These are phyloP conservation scores for Neonectria neomacrospora DNA, from an alignment of 2,329 filamentous ascomycete species.

Conservation along the genomic window DNA sequence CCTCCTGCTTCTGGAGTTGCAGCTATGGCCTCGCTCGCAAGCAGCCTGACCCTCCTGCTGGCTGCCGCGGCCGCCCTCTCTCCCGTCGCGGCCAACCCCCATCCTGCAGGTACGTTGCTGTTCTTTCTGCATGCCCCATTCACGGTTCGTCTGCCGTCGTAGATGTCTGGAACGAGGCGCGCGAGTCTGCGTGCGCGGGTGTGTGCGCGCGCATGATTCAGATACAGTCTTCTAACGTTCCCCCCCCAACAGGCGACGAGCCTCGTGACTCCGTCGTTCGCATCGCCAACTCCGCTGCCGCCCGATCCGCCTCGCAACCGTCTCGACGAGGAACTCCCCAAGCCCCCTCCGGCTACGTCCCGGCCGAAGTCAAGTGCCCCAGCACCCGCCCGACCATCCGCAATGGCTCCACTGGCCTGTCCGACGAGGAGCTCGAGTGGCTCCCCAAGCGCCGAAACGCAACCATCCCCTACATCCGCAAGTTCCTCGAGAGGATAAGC, in stretches of 20 bases:
- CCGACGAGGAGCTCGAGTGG: conserved; percentile 78
- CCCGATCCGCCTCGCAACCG: conserved; percentile 27
- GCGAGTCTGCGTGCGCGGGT: background rate
- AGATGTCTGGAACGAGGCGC: background rate
- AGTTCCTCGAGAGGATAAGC: conserved; percentile 76
- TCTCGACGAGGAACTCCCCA: conserved; percentile 45
- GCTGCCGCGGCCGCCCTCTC: conserved; percentile 39
- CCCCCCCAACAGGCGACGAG: conserved; percentile 32
- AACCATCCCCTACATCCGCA: conserved; percentile 79
- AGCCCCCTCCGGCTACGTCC: conserved; percentile 71
- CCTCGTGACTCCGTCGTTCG: conserved; percentile 27
- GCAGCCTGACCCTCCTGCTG: conserved; percentile 41
- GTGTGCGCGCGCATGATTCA: conserved; percentile 13
- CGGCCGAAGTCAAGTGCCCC: conserved; percentile 75
- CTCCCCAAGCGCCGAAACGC: conserved; percentile 75
- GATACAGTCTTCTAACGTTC: conserved; percentile 27
- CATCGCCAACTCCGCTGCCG: conserved; percentile 28
- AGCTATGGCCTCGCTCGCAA: conserved; percentile 39
- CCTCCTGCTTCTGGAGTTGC: background rate
- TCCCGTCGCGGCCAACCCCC: conserved; percentile 35
- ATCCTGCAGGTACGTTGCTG: conserved; percentile 30
- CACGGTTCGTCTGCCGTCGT: background rate
- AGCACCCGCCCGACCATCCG: conserved; percentile 75
- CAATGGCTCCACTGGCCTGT: conserved; percentile 66
- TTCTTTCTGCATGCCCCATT: background rate